Evolutionary conservation across 495 filamentous ascomycete genomes (phyloP), one percentile per base, ranked within the genome.

Genomic region (Schizothecium vesticola): DNA sequence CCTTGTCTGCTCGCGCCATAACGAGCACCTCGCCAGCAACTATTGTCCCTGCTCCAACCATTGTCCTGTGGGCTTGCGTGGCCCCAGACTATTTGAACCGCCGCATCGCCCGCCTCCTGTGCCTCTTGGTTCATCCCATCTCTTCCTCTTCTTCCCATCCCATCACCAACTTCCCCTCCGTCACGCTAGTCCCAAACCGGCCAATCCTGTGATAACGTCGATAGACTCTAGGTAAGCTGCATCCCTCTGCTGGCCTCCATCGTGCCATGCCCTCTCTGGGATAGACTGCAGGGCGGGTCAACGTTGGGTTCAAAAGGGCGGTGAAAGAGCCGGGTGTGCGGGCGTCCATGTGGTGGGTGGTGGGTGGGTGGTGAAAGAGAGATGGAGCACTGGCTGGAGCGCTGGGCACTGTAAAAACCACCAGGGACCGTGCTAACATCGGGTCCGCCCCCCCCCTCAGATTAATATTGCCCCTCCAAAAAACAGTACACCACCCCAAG

Each of bases 401-500:
- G 29, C 10, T 33, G 31, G 26, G 68, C 63, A 65, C 66, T 68
- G 67, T 23, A 61, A 65, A 51, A 71, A 68, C 67, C 67, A 68
- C 68, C 63, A 64, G 67, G 61, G 69, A 66, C 33, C 28, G 56
- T 72, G 71, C 74, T 73, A 73, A 71, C 71, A 70, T 64, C 63
- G 58, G 62, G 64, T 29, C 21, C 31, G 21, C 58, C 25, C 65
- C 65, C 16, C n/a, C 57, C 31, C 25, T 51, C 36, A 66, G 65
- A 58, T 66, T 59, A 36, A 66, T 57, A 58, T 66, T 59, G 28
- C 72, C 70, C 72, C 70, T 70, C 71, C 65, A 71, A 70, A 71
- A 73, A 66, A 61, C 25, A 55, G 13, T 11, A 59, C 68, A 60
- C 65, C 67, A 67, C 66, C 63, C 61, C 63, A n/a, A 13, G 36